phyloP scores from a whole-genome alignment of 306 rosid species.

The Datisca glomerata region DNA sequence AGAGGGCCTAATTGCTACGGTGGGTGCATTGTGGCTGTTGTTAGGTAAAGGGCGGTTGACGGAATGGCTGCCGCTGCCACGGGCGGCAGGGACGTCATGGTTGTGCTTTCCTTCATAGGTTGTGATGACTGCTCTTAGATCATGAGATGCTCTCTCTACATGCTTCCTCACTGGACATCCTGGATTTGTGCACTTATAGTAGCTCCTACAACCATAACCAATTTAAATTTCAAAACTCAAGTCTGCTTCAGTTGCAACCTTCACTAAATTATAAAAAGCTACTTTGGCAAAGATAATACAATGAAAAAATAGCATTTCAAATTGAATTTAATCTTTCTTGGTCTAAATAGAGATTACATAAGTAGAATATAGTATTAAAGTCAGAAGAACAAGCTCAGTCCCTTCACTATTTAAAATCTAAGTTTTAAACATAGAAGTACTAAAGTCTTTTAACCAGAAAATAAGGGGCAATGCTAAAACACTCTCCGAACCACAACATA shows the following conservation, averaged over 20 bases:
- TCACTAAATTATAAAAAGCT: neutral
- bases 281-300: too few species aligned
- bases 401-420: too few species aligned
- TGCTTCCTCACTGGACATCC: constrained; percentile 95
- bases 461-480: too few species aligned
- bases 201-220: constrained; percentile 45
- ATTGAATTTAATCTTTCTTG: too few species aligned
- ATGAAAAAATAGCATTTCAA: too few species aligned
- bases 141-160: constrained; percentile 88
- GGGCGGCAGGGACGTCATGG: constrained; percentile 87
- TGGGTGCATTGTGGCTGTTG: constrained; percentile 11
- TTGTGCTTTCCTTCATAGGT: constrained; percentile 96
- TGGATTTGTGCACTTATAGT: constrained; percentile 84
- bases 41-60: constrained; percentile 34
- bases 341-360: too few species aligned
- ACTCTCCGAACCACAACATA: too few species aligned
- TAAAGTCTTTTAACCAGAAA: too few species aligned
- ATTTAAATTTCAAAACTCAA: neutral
- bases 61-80: constrained; percentile 60
- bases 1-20: constrained; percentile 34
- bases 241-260: too few species aligned
- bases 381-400: too few species aligned
- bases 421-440: too few species aligned
- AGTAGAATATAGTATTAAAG: neutral
- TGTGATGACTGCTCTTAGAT: constrained; percentile 79